phyloP scores from a whole-genome alignment of 495 filamentous ascomycete species.

The Arthonia radiata region DNA sequence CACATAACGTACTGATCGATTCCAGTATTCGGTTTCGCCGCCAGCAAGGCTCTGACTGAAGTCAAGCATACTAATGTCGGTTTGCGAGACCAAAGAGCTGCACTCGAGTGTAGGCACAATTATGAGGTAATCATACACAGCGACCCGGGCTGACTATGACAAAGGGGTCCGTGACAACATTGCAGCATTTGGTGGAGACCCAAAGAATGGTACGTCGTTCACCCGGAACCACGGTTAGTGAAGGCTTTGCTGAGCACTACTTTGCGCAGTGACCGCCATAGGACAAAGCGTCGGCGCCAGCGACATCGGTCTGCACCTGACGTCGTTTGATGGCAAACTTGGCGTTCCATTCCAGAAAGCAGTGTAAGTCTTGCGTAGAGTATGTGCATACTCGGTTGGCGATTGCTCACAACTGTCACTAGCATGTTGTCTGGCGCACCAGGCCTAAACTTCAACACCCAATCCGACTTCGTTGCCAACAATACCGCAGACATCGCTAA shows the following conservation, averaged over 20 bases:
- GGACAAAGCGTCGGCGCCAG: slow-evolving; percentile 5
- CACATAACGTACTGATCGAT: too few relatives aligned
- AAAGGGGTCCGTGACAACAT: slow-evolving; percentile 14
- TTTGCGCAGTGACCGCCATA: slow-evolving; percentile 1
- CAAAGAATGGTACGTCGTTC: slow-evolving; percentile 9
- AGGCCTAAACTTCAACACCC: too few relatives aligned
- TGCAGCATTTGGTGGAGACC: slow-evolving; percentile 12
- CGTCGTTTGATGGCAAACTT: slow-evolving; percentile 1
- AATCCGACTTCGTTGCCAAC: too few relatives aligned
- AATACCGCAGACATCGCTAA: neutral
- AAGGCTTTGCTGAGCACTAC: slow-evolving; percentile 3
- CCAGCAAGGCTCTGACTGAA: slow-evolving; percentile 6
- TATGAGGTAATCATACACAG: too few relatives aligned
- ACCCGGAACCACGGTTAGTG: too few relatives aligned
- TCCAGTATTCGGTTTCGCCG: too few relatives aligned
- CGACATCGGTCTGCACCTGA: slow-evolving; percentile 2
- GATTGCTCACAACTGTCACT: too few relatives aligned
- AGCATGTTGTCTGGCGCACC: too few relatives aligned
- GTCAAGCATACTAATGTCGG: slow-evolving; percentile 1
- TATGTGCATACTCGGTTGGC: too few relatives aligned
- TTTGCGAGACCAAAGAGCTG: slow-evolving; percentile 3
- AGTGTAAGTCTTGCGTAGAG: slow-evolving; percentile 8
- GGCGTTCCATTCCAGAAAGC: slow-evolving; percentile 2
- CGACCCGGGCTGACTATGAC: too few relatives aligned
- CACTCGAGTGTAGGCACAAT: slow-evolving; percentile 6